Evolutionary conservation across 2,329 filamentous ascomycete genomes (phyloP).

Genomic region (Truncatella angustata): DNA sequence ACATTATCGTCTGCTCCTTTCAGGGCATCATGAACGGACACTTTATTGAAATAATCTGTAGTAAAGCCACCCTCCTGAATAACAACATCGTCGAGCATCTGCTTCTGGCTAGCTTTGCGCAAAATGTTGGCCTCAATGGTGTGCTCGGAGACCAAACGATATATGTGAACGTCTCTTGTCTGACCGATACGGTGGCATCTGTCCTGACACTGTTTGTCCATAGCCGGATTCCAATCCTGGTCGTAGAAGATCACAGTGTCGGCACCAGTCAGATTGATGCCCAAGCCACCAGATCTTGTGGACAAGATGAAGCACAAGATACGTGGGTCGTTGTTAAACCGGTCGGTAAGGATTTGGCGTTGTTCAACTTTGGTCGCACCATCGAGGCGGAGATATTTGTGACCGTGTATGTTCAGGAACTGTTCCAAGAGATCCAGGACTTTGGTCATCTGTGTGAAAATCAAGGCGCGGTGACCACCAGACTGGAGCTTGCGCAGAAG

Average conservation of each 20-base stretch:
- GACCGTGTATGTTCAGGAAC: slow-evolving; percentile 95
- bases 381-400: slow-evolving; percentile 94
- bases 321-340: slow-evolving; percentile 91
- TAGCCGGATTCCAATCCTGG: slow-evolving; percentile 98
- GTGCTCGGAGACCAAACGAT: slow-evolving; percentile 87
- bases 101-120: slow-evolving; percentile 94
- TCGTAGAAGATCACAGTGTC: slow-evolving; percentile 99
- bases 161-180: slow-evolving; percentile 96
- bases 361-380: slow-evolving; percentile 96
- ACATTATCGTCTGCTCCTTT: slow-evolving; percentile 56
- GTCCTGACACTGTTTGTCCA: slow-evolving; percentile 99
- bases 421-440: slow-evolving; percentile 96
- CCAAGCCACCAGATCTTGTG: slow-evolving; percentile 87
- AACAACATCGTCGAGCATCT: slow-evolving; percentile 95
- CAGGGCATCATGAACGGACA: slow-evolving; percentile 67
- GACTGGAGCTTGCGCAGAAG: slow-evolving; percentile 83
- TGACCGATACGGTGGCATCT: slow-evolving; percentile 96
- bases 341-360: slow-evolving; percentile 89
- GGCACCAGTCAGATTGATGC: slow-evolving; percentile 94
- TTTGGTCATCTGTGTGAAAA: slow-evolving; percentile 99
- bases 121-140: slow-evolving; percentile 98
- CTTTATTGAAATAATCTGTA: slow-evolving; percentile 88
- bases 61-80: slow-evolving; percentile 99
- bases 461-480: slow-evolving; percentile 88
- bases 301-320: slow-evolving; percentile 96